Evolutionary conservation across 108 stramenopile species (phyloP).

Genomic region (Skeletonema costatum): DNA sequence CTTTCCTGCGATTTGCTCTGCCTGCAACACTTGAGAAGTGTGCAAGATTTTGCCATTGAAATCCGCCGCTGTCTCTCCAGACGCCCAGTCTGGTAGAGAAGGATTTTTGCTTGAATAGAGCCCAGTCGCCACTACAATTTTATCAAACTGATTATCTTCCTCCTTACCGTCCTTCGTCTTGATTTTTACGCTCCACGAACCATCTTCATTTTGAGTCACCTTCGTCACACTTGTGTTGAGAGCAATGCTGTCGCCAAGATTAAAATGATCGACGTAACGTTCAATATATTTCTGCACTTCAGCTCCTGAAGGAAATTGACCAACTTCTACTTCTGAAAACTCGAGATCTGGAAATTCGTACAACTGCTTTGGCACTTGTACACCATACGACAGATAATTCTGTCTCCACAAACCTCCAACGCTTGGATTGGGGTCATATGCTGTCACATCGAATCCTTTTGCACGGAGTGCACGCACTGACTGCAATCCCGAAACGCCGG

Average conservation of each 20-base stretch:
- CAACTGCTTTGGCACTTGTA: constrained; percentile 46
- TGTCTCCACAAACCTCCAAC: constrained; percentile 45
- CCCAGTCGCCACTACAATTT: constrained; percentile 28
- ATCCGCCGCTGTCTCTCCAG: not conserved
- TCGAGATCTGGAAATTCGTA: constrained; percentile 41
- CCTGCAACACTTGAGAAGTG: constrained; percentile 7
- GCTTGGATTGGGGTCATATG: constrained; percentile 15
- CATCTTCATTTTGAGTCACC: not conserved
- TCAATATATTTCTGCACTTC: constrained; percentile 41
- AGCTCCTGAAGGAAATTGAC: constrained; percentile 22
- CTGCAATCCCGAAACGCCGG: constrained; percentile 44
- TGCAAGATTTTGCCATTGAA: constrained; percentile 21
- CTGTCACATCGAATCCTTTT: constrained; percentile 33
- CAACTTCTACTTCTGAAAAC: constrained; percentile 18
- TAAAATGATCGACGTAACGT: constrained; percentile 24
- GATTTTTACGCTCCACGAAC: not conserved
- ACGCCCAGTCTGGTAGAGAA: not conserved
- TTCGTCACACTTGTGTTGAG: constrained; percentile 25
- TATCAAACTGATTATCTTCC: constrained; percentile 20
- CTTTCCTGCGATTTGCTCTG: constrained; percentile 7
- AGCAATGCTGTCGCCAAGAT: constrained; percentile 2
- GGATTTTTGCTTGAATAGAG: constrained; percentile 16
- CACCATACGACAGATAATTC: constrained; percentile 33
- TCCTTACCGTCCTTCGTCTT: constrained; percentile 9
- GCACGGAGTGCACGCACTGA: constrained; percentile 23